A percentile compares a stretch with the other conserved stretches of the same genome.
Conservation (phyloP, 1,139 yeast species). For the Suhomyces anneliseae region DNA sequence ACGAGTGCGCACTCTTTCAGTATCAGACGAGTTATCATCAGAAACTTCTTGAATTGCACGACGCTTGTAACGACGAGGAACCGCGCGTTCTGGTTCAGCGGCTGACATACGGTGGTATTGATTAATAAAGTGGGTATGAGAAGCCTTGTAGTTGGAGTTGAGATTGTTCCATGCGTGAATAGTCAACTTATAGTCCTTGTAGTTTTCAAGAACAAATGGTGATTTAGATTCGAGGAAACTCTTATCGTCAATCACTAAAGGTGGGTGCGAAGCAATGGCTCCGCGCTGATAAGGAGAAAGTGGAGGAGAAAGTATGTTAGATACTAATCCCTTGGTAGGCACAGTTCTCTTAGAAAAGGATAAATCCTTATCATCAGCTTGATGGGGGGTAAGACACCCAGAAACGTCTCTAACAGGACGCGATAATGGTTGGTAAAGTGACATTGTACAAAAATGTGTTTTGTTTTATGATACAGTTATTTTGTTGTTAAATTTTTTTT, state of each 20-base stretch:
- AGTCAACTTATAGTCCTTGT: slow-evolving; percentile 46
- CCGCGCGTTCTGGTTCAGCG: slow-evolving; percentile 10
- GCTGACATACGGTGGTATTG: slow-evolving; percentile 39
- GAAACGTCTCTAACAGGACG: slow-evolving; percentile 14
- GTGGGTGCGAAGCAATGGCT: slow-evolving; percentile 16
- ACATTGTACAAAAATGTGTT: neutral
- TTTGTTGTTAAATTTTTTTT: slow-evolving; percentile 8
- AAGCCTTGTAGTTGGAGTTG: slow-evolving; percentile 42
- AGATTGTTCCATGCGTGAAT: slow-evolving; percentile 53
- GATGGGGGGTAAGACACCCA: slow-evolving; percentile 44
- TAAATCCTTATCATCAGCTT: slow-evolving; percentile 12
- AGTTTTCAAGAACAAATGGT: slow-evolving; percentile 49
- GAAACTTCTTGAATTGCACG: slow-evolving; percentile 17
- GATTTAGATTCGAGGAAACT: slow-evolving; percentile 21
- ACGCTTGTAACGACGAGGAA: slow-evolving; percentile 16
- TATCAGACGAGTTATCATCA: slow-evolving; percentile 32
- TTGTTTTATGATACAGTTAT: neutral
- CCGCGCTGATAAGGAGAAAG: slow-evolving; percentile 57
- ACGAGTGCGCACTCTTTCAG: slow-evolving; percentile 61
- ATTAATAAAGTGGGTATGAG: slow-evolving; percentile 51
- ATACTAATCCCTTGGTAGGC: slow-evolving; percentile 1
- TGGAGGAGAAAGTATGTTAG: slow-evolving; percentile 59
- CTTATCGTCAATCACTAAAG: slow-evolving; percentile 15
- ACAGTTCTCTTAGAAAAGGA: slow-evolving; percentile 6
- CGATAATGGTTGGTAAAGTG: slow-evolving; percentile 36